phyloP scores from a whole-genome alignment of 371 early-diverging fungal species.

The Lichtheimia ornata region DNA sequence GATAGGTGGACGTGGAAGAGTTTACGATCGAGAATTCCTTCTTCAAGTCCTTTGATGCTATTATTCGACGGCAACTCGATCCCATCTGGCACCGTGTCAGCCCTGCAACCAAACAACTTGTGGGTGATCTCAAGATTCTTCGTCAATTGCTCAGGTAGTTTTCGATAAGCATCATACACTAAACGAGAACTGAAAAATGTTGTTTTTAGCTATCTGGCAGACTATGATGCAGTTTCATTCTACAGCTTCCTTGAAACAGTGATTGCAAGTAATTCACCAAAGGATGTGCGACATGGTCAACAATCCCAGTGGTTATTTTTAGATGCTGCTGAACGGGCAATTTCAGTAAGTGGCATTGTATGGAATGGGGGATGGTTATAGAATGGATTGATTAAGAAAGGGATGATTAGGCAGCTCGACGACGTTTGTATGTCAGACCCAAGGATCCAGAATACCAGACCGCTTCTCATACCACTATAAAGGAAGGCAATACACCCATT shows the following conservation, averaged over 20 bases:
- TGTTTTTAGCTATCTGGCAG: constrained; percentile 60
- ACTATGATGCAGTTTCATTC: constrained; percentile 90
- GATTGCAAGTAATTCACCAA: constrained; percentile 54
- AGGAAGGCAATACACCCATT: constrained; percentile 50
- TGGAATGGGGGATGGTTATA: background rate
- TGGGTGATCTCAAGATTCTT: constrained; percentile 73
- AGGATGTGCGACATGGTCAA: constrained; percentile 31
- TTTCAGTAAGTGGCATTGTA: constrained; percentile 16
- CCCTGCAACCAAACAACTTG: constrained; percentile 72
- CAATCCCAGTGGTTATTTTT: constrained; percentile 82
- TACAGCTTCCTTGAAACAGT: constrained; percentile 84
- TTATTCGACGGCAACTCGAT: constrained; percentile 75
- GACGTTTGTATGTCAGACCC: constrained; percentile 61
- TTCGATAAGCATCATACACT: background rate
- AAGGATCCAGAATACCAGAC: constrained; percentile 40
- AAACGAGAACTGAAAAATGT: background rate
- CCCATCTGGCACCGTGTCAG: constrained; percentile 90
- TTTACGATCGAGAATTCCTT: constrained; percentile 86
- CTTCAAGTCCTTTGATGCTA: constrained; percentile 78
- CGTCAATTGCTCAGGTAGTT: constrained; percentile 67
- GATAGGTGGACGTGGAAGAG: constrained; percentile 75
- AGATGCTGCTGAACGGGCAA: constrained; percentile 83
- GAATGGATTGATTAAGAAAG: too few relatives aligned
- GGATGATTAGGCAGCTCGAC: constrained; percentile 50
- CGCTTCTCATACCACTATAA: background rate